A percentile compares a stretch with the other conserved stretches of the same genome.
These are phyloP conservation scores for Hymenoscyphus fraxineus DNA, from an alignment of 2,329 filamentous ascomycete genomes.

Conservation along the genomic window DNA sequence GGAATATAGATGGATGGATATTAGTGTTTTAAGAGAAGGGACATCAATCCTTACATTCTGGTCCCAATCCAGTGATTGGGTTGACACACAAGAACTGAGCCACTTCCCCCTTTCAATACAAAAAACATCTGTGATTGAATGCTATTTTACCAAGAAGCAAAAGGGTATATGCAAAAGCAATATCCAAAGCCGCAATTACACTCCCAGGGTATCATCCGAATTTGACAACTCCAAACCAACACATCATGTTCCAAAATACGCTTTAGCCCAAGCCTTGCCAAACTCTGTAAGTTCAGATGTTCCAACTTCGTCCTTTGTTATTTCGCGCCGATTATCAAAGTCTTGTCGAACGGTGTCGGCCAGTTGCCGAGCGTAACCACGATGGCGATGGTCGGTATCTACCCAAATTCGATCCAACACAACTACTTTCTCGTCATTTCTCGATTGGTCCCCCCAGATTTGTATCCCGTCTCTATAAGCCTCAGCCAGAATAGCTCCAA, in stretches of 20 bases:
- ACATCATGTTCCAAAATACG: slow-evolving; percentile 4
- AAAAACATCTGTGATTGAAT: background rate
- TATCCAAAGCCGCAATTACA: background rate
- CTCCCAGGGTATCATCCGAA: slow-evolving; percentile 6
- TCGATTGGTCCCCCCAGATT: background rate
- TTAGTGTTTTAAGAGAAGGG: background rate
- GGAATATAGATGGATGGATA: background rate
- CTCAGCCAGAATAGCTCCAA: slow-evolving; percentile 20
- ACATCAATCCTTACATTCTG: background rate
- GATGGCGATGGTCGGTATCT: slow-evolving; percentile 50
- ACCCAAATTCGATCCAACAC: slow-evolving; percentile 63
- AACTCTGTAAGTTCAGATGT: slow-evolving; percentile 63
- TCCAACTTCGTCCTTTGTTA: slow-evolving; percentile 53
- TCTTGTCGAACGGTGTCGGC: slow-evolving; percentile 51
- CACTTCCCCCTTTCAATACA: background rate
- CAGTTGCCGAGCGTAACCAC: slow-evolving; percentile 54
- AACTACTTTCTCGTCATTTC: slow-evolving; percentile 43
- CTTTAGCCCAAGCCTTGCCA: slow-evolving; percentile 35
- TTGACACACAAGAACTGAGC: background rate
- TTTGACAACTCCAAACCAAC: background rate
- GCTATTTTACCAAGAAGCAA: background rate
- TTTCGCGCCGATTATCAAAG: slow-evolving; percentile 52
- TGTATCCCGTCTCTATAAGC: slow-evolving; percentile 7
- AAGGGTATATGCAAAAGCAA: background rate
- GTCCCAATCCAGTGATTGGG: background rate